phyloP scores from a whole-genome alignment of 306 rosid species.

The Sophora flavescens region DNA sequence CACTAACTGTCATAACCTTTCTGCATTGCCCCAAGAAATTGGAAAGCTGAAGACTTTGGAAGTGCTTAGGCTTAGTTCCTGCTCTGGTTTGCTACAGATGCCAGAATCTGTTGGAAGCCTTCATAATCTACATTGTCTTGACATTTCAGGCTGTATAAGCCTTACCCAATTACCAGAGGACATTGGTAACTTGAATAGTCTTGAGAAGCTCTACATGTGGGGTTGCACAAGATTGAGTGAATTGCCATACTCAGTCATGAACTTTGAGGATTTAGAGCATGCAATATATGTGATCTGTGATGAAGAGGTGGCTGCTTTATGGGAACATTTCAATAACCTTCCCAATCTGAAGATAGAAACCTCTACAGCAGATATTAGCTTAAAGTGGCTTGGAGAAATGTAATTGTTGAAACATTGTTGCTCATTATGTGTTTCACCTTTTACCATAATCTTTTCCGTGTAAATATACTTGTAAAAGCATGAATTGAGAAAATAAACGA shows the following conservation, averaged over 20 bases:
- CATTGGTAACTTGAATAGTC: slow-evolving; percentile 42
- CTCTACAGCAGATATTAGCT: slow-evolving; percentile 33
- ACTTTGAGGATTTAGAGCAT: slow-evolving; percentile 17
- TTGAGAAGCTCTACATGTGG: slow-evolving; percentile 42
- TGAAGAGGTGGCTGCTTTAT: slow-evolving; percentile 46
- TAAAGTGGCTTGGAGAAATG: slow-evolving; percentile 43
- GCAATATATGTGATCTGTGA: slow-evolving; percentile 43
- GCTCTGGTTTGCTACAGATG: slow-evolving; percentile 42
- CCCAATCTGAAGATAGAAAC: slow-evolving; percentile 34
- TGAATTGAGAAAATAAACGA: too few relatives aligned
- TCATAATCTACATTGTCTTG: slow-evolving; percentile 37
- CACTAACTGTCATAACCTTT: slow-evolving; percentile 54
- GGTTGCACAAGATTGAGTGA: slow-evolving; percentile 43
- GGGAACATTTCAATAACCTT: slow-evolving; percentile 42
- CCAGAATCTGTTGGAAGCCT: slow-evolving; percentile 46
- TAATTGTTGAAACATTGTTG: neutral
- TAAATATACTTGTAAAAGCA: too few relatives aligned
- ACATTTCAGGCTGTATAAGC: slow-evolving; percentile 48
- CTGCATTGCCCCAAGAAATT: slow-evolving; percentile 45
- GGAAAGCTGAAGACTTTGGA: slow-evolving; percentile 44
- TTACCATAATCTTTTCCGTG: neutral
- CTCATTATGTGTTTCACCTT: neutral
- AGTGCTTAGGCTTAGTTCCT: slow-evolving; percentile 49
- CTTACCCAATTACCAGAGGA: slow-evolving; percentile 41
- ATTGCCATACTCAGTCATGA: slow-evolving; percentile 20